Base-by-base conservation (phyloP, 2,329 filamentous ascomycete species). In the Cladosporium sp. region DNA sequence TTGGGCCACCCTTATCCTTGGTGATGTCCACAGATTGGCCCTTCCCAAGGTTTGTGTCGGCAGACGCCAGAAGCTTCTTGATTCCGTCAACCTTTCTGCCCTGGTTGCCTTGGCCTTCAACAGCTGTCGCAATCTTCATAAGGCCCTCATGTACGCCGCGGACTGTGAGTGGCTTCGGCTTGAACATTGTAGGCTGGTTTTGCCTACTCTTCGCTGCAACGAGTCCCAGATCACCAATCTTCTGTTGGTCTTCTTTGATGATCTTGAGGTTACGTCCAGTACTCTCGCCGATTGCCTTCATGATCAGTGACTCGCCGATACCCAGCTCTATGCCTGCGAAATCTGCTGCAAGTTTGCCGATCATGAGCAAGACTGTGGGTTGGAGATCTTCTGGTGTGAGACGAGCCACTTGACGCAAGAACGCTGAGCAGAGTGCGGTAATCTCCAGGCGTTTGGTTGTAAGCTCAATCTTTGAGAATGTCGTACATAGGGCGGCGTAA, bases 151-250 rank as follows among this genome's bases (percentile, higher is more conserved):
- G 93, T 1, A 99, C 93, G 30, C 90, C 92, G 65, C 86, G 87
- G 1, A 99, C 85, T 0, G 93, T 97, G 71, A 99, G 81, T 30
- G 93, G 84, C 79, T 96, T 97, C 2, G 93, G 95, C 78, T 96
- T 97, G 83, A 98, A 97, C 93, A 99, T 97, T 25, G 95, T 98
- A 13, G 92, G 92, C 75, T 99, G 95, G 54, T 93, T 98, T 16
- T 91, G 92, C 78, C 94, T 88, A 80, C 93, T 97, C 82, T 98
- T 97, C 58, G 96, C 92, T 51, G 95, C 95, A 1, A 99, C 94
- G 36, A 98, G 83, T 13, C 95, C 95, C 13, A 99, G 84, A 77
- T 99, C 95, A 63, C 95, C 95, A 78, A 98, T 97, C 72, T 97
- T 93, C 73, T 95, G 93, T 75, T 99, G 95, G 72, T 98, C 93